These are phyloP conservation scores for Alternaria atra DNA, from an alignment of 2,329 filamentous ascomycete species.

Conservation along the genomic window DNA sequence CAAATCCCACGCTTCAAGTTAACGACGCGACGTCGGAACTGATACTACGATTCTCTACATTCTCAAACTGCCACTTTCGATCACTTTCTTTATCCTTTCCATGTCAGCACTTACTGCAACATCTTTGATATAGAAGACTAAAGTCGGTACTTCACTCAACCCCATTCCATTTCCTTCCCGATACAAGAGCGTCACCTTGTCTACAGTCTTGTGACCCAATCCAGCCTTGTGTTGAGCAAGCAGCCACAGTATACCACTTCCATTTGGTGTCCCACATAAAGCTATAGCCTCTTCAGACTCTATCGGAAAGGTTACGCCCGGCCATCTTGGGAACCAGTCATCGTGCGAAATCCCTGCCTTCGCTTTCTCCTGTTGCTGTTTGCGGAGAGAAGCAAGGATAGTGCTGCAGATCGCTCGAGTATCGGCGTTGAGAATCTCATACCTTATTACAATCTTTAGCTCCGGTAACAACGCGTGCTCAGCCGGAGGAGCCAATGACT, in stretches of 20 bases:
- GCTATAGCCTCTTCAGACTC: conserved; percentile 13
- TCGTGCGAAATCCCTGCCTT: background rate
- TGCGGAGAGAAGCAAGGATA: background rate
- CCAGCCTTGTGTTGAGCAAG: conserved; percentile 11
- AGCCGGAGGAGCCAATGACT: background rate
- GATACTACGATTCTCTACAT: background rate
- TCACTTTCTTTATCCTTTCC: background rate
- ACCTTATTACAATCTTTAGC: background rate
- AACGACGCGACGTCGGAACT: background rate
- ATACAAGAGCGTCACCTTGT: conserved; percentile 13
- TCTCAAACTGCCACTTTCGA: background rate
- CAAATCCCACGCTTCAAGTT: background rate
- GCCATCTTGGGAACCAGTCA: conserved; percentile 10
- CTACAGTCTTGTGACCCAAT: conserved; percentile 16
- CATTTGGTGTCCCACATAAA: conserved; percentile 20
- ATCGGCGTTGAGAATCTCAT: background rate
- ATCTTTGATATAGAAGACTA: conserved; percentile 6
- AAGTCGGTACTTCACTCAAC: background rate
- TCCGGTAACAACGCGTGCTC: background rate
- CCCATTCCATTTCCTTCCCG: background rate
- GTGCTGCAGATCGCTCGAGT: background rate
- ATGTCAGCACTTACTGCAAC: background rate
- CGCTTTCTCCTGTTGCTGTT: background rate
- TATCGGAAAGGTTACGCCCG: conserved; percentile 11
- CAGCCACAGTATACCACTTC: conserved; percentile 15